These are phyloP conservation scores for Botrytis paeoniae DNA, from an alignment of 2,329 filamentous ascomycete genomes.

Conservation along the genomic window DNA sequence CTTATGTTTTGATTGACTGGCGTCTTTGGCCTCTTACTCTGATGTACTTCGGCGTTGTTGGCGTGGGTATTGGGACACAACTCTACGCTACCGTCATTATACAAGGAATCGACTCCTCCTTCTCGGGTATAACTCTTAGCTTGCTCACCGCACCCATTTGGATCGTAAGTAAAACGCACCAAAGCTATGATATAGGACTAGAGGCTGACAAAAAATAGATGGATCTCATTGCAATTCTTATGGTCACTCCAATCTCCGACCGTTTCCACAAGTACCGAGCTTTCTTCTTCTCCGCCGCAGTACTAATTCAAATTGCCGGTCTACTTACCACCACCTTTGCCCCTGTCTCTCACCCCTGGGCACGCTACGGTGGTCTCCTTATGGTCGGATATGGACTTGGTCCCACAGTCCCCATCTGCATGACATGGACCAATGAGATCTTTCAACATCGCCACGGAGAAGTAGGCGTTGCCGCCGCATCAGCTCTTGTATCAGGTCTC, in stretches of 20 bases:
- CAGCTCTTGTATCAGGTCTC: slow-evolving; percentile 80
- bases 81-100: slow-evolving; percentile 88
- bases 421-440: slow-evolving; percentile 90
- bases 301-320: slow-evolving; percentile 76
- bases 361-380: slow-evolving; percentile 82
- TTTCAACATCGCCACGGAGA: slow-evolving; percentile 88
- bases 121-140: slow-evolving; percentile 73
- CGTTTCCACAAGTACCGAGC: slow-evolving; percentile 79
- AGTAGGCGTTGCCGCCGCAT: slow-evolving; percentile 82
- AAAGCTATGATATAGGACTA: neutral
- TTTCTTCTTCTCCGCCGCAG: slow-evolving; percentile 75
- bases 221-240: slow-evolving; percentile 82
- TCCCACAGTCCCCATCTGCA: slow-evolving; percentile 87
- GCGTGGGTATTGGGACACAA: slow-evolving; percentile 86
- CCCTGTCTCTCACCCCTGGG: slow-evolving; percentile 65
- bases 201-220: slow-evolving; percentile 50
- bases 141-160: slow-evolving; percentile 87
- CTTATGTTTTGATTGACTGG: slow-evolving; percentile 75
- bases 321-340: slow-evolving; percentile 78
- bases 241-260: slow-evolving; percentile 82
- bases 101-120: slow-evolving; percentile 67
- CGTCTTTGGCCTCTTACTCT: slow-evolving; percentile 79
- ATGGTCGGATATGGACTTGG: slow-evolving; percentile 89
- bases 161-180: slow-evolving; percentile 60
- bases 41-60: slow-evolving; percentile 95